Conservation (phyloP, 805 yeast genomes). For the Candida multigemmis region DNA sequence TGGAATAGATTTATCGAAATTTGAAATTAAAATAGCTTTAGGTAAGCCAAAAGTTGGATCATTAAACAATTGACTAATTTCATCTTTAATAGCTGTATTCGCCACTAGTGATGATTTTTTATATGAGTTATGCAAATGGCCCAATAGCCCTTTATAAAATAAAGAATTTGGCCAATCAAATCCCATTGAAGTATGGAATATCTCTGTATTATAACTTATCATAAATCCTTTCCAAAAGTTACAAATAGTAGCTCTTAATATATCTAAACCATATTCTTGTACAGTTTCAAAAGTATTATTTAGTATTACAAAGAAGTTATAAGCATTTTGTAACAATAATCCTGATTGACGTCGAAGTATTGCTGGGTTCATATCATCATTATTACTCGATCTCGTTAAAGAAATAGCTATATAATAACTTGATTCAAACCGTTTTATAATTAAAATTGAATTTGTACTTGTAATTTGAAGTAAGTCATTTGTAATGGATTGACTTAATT, state of each 20-base stretch:
- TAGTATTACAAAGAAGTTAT: conserved; percentile 16
- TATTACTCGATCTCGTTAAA: no score
- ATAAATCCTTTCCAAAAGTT: conserved; percentile 23
- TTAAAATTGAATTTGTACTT: conserved; percentile 15
- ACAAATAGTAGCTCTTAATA: conserved; percentile 8
- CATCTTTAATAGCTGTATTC: conserved; percentile 6
- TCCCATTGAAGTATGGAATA: conserved; percentile 10
- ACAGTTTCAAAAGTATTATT: conserved; percentile 15
- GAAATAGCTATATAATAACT: conserved; percentile 18
- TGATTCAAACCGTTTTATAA: conserved; percentile 15
- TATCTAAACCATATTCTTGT: conserved; percentile 7
- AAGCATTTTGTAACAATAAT: conserved; percentile 11
- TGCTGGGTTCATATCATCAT: no score
- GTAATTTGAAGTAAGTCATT: no score
- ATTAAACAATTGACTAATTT: conserved; percentile 10
- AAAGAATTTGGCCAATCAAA: conserved; percentile 27
- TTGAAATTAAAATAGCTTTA: conserved; percentile 18
- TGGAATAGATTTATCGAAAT: conserved; percentile 13
- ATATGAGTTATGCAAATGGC: conserved; percentile 13
- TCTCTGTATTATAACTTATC: conserved; percentile 12
- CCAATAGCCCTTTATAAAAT: conserved; percentile 27
- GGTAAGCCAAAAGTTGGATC: conserved; percentile 6
- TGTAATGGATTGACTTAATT: conserved; percentile 8
- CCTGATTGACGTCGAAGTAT: no score
- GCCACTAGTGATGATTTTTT: conserved; percentile 20